Conservation (phyloP, 2,329 filamentous ascomycete genomes). For the Verticillium nonalfalfae region DNA sequence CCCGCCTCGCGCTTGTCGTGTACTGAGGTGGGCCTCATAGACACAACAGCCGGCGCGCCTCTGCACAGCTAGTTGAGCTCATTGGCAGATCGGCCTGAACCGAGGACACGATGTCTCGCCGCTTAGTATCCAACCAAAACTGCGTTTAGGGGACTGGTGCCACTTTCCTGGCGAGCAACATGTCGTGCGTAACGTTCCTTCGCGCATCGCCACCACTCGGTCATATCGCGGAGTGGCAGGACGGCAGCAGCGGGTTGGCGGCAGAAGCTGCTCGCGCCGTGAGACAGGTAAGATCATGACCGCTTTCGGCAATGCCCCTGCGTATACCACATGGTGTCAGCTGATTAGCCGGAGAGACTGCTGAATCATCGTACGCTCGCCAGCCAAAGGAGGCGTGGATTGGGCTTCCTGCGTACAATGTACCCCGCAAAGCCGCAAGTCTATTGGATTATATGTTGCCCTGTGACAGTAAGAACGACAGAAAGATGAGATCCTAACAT, state of each 20-base stretch:
- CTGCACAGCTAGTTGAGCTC: neutral
- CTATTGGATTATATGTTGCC: neutral
- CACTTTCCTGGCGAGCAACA: neutral
- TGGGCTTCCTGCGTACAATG: neutral
- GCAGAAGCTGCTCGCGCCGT: neutral
- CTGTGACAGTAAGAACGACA: neutral
- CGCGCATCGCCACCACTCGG: neutral
- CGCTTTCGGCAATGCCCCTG: neutral
- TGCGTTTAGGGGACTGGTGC: neutral
- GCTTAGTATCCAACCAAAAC: too few species aligned
- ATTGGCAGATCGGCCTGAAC: neutral
- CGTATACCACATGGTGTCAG: neutral
- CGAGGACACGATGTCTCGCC: neutral
- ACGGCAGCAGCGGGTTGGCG: neutral
- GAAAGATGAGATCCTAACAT: neutral
- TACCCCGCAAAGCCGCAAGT: neutral
- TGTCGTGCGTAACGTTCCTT: neutral
- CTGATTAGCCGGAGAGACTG: neutral
- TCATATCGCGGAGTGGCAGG: neutral
- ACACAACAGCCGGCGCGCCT: neutral
- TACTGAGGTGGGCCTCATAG: neutral
- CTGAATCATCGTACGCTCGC: neutral
- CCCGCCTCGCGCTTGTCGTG: neutral
- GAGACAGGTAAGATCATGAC: neutral
- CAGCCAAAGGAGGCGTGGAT: neutral